Conservation (phyloP, 1,139 yeast species). For the Protomyces inundatus region DNA sequence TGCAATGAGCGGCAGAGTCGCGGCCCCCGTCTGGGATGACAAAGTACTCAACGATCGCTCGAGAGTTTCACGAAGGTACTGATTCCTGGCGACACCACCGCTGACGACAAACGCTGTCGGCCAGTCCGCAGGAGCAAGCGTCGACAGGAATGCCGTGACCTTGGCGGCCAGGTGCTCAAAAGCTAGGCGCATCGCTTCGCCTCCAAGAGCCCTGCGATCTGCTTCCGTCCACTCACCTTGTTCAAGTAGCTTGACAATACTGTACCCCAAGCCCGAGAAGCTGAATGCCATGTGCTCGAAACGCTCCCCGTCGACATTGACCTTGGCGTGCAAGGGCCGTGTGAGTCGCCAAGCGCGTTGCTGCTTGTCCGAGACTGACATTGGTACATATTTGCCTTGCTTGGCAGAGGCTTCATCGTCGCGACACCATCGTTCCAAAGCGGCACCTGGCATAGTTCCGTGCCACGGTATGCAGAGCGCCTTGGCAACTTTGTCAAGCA, state of each 20-base stretch:
- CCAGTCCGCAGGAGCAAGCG: neutral
- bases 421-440: conserved; percentile 58
- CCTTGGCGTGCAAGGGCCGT: conserved; percentile 40
- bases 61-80: conserved; percentile 22
- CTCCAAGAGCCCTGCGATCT: conserved; percentile 18
- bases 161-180: conserved; percentile 27
- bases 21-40: neutral
- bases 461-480: conserved; percentile 56
- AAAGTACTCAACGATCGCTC: neutral
- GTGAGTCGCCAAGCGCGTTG: conserved; percentile 28
- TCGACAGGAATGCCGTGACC: conserved; percentile 3
- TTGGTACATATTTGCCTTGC: neutral
- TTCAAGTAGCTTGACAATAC: conserved; percentile 11
- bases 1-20: conserved; percentile 39
- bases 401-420: conserved; percentile 13
- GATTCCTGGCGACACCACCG: conserved; percentile 30
- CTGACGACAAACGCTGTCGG: conserved; percentile 27
- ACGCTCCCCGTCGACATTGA: conserved; percentile 9
- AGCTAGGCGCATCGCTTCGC: conserved; percentile 28
- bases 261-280: conserved; percentile 28
- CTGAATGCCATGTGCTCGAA: conserved; percentile 24
- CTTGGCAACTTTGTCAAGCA: conserved; percentile 87
- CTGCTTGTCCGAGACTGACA: neutral
- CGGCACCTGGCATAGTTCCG: conserved; percentile 84
- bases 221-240: conserved; percentile 4